phyloP scores from a whole-genome alignment of 352 stramenopile genomes.

The Pseudoperonospora humuli region DNA sequence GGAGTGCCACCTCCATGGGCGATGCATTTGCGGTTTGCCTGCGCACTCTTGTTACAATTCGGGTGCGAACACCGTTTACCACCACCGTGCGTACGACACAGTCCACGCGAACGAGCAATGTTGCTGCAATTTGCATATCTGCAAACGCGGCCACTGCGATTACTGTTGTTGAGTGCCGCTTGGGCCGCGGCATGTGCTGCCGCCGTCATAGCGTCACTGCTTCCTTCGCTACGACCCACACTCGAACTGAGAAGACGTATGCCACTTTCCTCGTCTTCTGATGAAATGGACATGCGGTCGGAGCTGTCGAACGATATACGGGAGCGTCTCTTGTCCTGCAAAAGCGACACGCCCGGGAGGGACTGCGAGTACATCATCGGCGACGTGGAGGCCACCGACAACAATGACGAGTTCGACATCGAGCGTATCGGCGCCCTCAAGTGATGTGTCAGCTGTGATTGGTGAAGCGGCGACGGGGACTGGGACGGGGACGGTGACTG shows the following conservation, averaged over 20 bases:
- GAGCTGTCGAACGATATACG: conserved; percentile 59
- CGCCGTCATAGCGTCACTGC: conserved; percentile 28
- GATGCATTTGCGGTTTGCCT: conserved; percentile 86
- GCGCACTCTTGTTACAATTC: conserved; percentile 81
- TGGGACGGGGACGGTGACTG: conserved; percentile 32
- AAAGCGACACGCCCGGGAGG: conserved; percentile 50
- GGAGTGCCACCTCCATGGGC: conserved; percentile 76
- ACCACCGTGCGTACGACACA: conserved; percentile 70
- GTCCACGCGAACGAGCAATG: conserved; percentile 66
- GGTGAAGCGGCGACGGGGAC: conserved; percentile 31
- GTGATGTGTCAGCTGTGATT: conserved; percentile 20
- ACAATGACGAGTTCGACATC: conserved; percentile 38
- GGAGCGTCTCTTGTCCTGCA: conserved; percentile 42
- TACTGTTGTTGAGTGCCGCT: conserved; percentile 17
- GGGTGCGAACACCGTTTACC: conserved; percentile 77
- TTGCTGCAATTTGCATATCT: conserved; percentile 82
- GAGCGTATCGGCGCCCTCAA: conserved; percentile 17
- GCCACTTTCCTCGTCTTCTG: conserved; percentile 56
- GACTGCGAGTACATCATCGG: conserved; percentile 60
- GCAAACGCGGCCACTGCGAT: conserved; percentile 65
- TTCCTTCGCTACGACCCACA: conserved; percentile 37
- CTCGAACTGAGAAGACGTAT: conserved; percentile 73
- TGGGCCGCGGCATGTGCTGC: conserved; percentile 15
- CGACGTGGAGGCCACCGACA: conserved; percentile 21
- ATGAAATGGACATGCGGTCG: conserved; percentile 57